These are phyloP conservation scores for Phylloporus sp. DNA, from an alignment of 1,284 basidiomycete species.

Conservation along the genomic window DNA sequence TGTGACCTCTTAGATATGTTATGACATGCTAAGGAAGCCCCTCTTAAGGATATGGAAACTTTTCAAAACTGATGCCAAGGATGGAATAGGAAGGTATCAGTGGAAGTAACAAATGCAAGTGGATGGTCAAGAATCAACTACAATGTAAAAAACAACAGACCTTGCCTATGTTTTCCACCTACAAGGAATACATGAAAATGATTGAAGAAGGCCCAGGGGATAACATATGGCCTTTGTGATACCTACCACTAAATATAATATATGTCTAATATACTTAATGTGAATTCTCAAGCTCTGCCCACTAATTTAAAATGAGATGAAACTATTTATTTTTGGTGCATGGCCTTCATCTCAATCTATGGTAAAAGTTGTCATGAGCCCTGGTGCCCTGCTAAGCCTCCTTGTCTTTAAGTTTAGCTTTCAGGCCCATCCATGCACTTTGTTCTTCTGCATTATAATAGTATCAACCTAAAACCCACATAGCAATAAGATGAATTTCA, in stretches of 20 bases:
- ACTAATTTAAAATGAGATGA: too few relatives aligned
- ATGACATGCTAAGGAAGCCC: too few relatives aligned
- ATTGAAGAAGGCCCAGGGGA: conserved; percentile 69
- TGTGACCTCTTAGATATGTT: too few relatives aligned
- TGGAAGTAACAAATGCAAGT: conserved; percentile 41
- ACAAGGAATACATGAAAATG: conserved; percentile 94
- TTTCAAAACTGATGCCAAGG: too few relatives aligned
- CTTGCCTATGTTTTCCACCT: conserved; percentile 89
- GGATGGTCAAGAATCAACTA: conserved; percentile 53
- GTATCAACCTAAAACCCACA: too few relatives aligned
- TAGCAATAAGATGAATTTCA: conserved; percentile 7
- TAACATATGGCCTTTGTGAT: not conserved
- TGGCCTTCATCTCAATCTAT: conserved; percentile 22
- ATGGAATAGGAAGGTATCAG: conserved; percentile 59
- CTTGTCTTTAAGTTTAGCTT: conserved; percentile 51
- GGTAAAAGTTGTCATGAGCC: conserved; percentile 44
- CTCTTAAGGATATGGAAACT: too few relatives aligned
- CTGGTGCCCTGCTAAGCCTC: conserved; percentile 45
- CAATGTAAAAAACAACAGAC: conserved; percentile 76
- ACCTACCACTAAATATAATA: not conserved
- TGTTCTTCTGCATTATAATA: too few relatives aligned
- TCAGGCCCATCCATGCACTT: conserved; percentile 43
- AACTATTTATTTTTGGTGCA: too few relatives aligned
- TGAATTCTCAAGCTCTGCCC: too few relatives aligned
- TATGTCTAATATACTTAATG: too few relatives aligned